These are phyloP conservation scores for Chalara sp. DNA, from an alignment of 2,329 filamentous ascomycete species.

Conservation along the genomic window DNA sequence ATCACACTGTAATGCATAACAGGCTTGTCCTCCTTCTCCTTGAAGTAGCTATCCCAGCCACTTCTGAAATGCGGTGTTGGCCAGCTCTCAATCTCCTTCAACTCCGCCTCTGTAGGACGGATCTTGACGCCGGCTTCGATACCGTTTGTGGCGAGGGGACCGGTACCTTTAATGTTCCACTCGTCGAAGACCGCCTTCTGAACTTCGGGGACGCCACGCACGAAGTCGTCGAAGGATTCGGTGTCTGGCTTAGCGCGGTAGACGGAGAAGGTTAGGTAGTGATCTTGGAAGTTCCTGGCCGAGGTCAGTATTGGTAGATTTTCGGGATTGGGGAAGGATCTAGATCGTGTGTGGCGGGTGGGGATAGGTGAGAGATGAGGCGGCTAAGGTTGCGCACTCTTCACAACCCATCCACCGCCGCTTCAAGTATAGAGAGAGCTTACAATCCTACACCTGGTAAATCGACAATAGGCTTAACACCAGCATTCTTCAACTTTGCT, in stretches of 20 bases:
- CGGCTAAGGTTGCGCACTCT: no score
- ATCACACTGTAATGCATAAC: constrained; percentile 83
- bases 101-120: constrained; percentile 49
- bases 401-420: no score
- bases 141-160: constrained; percentile 30
- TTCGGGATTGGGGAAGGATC: no score
- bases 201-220: constrained; percentile 63
- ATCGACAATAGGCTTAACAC: constrained; percentile 39
- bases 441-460: constrained; percentile 43
- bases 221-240: constrained; percentile 76
- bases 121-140: constrained; percentile 47
- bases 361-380: no score
- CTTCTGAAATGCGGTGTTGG: constrained; percentile 67
- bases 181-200: constrained; percentile 69
- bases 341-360: no score
- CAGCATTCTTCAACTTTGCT: constrained; percentile 39
- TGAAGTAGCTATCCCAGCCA: constrained; percentile 78
- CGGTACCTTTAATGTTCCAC: constrained; percentile 71
- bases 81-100: constrained; percentile 49
- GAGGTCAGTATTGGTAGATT: no score
- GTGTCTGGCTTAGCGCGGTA: constrained; percentile 41
- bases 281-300: constrained; percentile 43
- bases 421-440: no score
- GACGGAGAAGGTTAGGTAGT: constrained; percentile 45
- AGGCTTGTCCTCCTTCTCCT: constrained; percentile 78